A percentile compares a stretch with the other conserved stretches of the same genome.
These are phyloP conservation scores for Leccinum solheimii DNA, from an alignment of 1,284 basidiomycete genomes.

Conservation along the genomic window DNA sequence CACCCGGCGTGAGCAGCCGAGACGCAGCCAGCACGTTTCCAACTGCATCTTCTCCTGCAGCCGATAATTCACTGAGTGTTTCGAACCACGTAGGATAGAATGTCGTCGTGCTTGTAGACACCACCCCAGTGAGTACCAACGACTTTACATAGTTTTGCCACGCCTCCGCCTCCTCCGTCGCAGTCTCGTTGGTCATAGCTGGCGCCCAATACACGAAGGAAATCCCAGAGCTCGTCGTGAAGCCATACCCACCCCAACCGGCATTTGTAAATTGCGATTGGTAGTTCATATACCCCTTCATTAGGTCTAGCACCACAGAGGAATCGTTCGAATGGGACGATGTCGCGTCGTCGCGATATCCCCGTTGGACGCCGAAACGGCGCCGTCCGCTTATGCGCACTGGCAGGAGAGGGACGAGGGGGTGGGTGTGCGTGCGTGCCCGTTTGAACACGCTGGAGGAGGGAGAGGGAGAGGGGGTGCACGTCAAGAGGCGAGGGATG, in stretches of 20 bases:
- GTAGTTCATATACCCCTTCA: conserved; percentile 33
- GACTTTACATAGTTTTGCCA: conserved; percentile 33
- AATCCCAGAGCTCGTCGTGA: background rate
- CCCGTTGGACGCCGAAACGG: too few relatives aligned
- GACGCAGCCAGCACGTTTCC: conserved; percentile 35
- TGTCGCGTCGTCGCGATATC: too few relatives aligned
- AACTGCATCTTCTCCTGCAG: conserved; percentile 8
- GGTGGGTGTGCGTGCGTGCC: too few relatives aligned
- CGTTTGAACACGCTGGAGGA: too few relatives aligned
- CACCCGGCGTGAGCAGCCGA: conserved; percentile 26
- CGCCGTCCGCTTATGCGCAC: too few relatives aligned
- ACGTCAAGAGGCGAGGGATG: too few relatives aligned
- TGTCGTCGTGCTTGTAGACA: background rate
- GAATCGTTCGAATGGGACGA: conserved; percentile 14
- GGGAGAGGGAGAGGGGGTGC: too few relatives aligned
- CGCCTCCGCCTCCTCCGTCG: conserved; percentile 33
- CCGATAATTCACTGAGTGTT: conserved; percentile 13
- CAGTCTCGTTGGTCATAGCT: conserved; percentile 35
- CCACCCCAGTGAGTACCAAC: conserved; percentile 7
- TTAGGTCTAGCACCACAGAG: conserved; percentile 14
- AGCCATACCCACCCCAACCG: conserved; percentile 24
- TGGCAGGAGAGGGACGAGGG: too few relatives aligned
- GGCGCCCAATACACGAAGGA: conserved; percentile 23
- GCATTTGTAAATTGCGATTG: conserved; percentile 34
- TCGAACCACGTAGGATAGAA: conserved; percentile 33